phyloP scores from a whole-genome alignment of 1,284 basidiomycete species.

The Tilletia horrida region DNA sequence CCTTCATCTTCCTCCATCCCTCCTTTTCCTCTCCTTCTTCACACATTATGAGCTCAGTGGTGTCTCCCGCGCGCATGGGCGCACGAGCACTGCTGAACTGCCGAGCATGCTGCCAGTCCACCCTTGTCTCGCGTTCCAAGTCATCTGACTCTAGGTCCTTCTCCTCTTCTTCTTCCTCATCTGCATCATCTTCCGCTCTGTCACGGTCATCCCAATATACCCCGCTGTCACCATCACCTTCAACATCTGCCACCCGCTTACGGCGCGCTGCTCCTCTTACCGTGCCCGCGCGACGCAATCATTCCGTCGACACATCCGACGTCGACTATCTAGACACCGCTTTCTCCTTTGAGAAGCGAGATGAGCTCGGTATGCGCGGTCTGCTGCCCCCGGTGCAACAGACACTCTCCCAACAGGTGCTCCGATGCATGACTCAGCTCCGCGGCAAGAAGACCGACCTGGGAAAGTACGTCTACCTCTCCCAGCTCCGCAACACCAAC shows the following conservation, averaged over 20 bases:
- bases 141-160: slow-evolving; percentile 1
- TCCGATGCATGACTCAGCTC: slow-evolving; percentile 68
- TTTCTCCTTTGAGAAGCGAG: slow-evolving; percentile 67
- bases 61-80: slow-evolving; percentile 14
- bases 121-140: not conserved
- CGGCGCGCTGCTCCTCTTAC: not conserved
- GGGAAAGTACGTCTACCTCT: slow-evolving; percentile 78
- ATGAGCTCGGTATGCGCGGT: slow-evolving; percentile 68
- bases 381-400: slow-evolving; percentile 65
- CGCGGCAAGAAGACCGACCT: slow-evolving; percentile 68
- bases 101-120: not conserved
- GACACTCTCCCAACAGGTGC: slow-evolving; percentile 61
- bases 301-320: slow-evolving; percentile 25
- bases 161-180: slow-evolving; percentile 1
- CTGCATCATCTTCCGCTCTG: not conserved
- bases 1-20: not conserved
- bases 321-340: slow-evolving; percentile 58
- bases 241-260: slow-evolving; percentile 8
- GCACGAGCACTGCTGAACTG: not conserved
- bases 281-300: not conserved
- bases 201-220: not conserved
- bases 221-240: not conserved
- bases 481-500: slow-evolving; percentile 69
- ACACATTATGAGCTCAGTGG: not conserved
- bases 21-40: not conserved